Evolutionary conservation across 352 stramenopile genomes (phyloP).

Genomic region (Bremia lactucae): DNA sequence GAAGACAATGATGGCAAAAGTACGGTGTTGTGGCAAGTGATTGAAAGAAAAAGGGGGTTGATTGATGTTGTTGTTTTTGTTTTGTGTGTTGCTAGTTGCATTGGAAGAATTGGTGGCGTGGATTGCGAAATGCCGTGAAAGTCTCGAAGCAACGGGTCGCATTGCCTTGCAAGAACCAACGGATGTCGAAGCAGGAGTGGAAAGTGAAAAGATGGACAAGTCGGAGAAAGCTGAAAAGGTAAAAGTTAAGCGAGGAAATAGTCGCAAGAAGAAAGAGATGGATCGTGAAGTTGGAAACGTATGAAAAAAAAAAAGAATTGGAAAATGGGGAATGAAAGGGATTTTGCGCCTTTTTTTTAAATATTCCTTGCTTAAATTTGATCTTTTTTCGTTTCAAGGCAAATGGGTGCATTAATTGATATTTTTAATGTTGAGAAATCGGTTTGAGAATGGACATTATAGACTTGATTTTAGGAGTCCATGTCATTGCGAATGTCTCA

Average conservation of each 20-base stretch:
- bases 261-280: slow-evolving; percentile 55
- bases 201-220: slow-evolving; percentile 18
- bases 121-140: slow-evolving; percentile 80
- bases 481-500: too few species aligned
- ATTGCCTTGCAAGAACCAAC: slow-evolving; percentile 45
- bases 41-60: slow-evolving; percentile 4
- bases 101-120: slow-evolving; percentile 89
- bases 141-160: slow-evolving; percentile 77
- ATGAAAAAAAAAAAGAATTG: too few species aligned
- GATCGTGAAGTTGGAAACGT: too few species aligned
- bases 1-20: slow-evolving; percentile 84
- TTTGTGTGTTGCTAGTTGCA: slow-evolving; percentile 57
- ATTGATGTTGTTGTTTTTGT: slow-evolving; percentile 10
- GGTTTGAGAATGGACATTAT: too few species aligned
- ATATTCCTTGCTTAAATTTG: too few species aligned
- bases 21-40: slow-evolving; percentile 24
- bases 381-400: too few species aligned
- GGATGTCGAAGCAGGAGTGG: slow-evolving; percentile 22
- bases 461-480: too few species aligned
- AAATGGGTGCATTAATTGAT: too few species aligned
- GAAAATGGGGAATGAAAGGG: too few species aligned
- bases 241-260: slow-evolving; percentile 57
- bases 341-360: too few species aligned
- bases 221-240: slow-evolving; percentile 24
- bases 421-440: too few species aligned